Percentiles rank a stretch among this genome's conserved stretches.
Conservation (phyloP, 1,284 basidiomycete genomes). For the Porodaedalea pini region DNA sequence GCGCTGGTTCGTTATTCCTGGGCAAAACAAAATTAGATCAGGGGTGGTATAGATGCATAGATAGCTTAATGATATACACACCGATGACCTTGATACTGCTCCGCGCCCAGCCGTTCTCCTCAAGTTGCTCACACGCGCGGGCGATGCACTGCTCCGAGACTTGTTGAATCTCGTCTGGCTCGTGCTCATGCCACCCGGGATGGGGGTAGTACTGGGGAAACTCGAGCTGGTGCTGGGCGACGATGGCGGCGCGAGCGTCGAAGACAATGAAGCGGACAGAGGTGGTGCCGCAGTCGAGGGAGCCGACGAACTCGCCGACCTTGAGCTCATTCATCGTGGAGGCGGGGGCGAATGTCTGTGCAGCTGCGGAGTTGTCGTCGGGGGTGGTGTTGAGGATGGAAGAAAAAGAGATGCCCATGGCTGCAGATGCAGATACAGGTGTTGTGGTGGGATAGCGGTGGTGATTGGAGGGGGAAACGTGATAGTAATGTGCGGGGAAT, state of each 20-base stretch:
- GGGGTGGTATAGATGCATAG: constrained; percentile 20
- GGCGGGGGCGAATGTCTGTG: background rate
- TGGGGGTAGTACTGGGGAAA: constrained; percentile 90
- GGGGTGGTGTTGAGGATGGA: background rate
- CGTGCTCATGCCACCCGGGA: constrained; percentile 98
- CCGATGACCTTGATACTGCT: constrained; percentile 90
- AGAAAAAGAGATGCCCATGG: constrained; percentile 3
- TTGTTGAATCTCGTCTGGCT: constrained; percentile 80
- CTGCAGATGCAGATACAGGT: background rate
- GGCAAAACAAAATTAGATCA: background rate
- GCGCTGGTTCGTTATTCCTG: constrained; percentile 96
- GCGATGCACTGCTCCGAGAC: constrained; percentile 79
- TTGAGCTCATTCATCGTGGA: constrained; percentile 33
- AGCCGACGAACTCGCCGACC: constrained; percentile 79
- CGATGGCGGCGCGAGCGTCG: constrained; percentile 83
- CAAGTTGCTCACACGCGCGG: constrained; percentile 69
- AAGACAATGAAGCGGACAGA: constrained; percentile 95
- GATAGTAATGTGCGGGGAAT: background rate
- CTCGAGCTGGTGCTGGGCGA: constrained; percentile 85
- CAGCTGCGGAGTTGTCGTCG: background rate
- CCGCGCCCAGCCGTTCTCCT: constrained; percentile 69
- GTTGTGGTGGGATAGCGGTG: background rate
- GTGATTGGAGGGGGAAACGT: constrained; percentile 3
- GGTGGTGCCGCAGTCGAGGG: constrained; percentile 90
- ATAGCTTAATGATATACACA: constrained; percentile 35